phyloP scores from a whole-genome alignment of 371 early-diverging fungal genomes.

The Mortierella sp. region DNA sequence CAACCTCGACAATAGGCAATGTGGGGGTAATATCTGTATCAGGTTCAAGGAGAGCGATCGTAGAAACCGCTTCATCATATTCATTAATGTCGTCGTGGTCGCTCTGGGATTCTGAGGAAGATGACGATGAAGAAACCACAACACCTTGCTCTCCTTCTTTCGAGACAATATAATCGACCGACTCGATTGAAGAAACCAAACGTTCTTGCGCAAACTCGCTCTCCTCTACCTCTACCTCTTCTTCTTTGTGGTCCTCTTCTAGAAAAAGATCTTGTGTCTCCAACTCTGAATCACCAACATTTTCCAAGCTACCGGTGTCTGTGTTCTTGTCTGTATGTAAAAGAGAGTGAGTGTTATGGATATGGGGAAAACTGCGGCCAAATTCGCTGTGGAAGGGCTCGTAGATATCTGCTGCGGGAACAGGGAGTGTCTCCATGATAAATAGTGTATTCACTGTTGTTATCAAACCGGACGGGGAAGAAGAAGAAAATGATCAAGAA shows the following conservation, averaged over 20 bases:
- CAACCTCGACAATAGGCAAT: conserved; percentile 18
- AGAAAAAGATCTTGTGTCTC: background rate
- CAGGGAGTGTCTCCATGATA: background rate
- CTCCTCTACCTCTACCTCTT: background rate
- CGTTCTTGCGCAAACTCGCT: background rate
- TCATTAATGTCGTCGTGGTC: background rate
- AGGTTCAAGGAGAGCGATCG: background rate
- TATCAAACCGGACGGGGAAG: background rate
- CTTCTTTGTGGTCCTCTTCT: background rate
- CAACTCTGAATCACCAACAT: background rate
- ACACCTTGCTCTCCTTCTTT: background rate
- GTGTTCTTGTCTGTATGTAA: background rate
- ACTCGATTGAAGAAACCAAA: background rate
- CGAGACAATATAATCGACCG: background rate
- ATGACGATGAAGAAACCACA: background rate
- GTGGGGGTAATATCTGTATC: conserved; percentile 19
- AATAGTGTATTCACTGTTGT: background rate
- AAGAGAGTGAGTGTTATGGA: background rate
- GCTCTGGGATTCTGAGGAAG: background rate
- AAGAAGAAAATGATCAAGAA: background rate
- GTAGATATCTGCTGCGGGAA: conserved; percentile 3
- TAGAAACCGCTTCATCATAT: background rate
- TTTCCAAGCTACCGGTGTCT: background rate
- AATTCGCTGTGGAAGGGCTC: background rate
- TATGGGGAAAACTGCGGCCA: background rate